Percentiles rank a stretch among this genome's conserved stretches.
phyloP scores from a whole-genome alignment of 1,139 yeast species.

The Protomyces arabidopsidicola region DNA sequence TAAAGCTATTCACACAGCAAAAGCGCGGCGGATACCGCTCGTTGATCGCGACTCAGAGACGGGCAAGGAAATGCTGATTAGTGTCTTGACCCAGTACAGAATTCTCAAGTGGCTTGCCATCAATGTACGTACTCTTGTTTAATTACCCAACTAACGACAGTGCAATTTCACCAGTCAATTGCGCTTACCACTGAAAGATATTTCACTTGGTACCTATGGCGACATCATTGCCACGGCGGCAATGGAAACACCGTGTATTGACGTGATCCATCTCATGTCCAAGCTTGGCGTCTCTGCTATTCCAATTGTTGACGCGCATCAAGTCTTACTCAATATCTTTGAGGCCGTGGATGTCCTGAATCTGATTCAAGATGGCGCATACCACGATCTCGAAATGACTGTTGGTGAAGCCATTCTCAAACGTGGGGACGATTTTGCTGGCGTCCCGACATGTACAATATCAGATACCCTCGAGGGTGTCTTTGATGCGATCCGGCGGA shows the following conservation, averaged over 20 bases:
- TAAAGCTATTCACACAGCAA: constrained; percentile 79
- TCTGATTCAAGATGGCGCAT: constrained; percentile 88
- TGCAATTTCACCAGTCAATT: constrained; percentile 91
- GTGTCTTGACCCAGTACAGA: constrained; percentile 93
- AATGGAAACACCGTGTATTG: constrained; percentile 90
- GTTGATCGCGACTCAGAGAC: constrained; percentile 93
- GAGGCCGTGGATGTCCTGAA: constrained; percentile 95
- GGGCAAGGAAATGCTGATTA: constrained; percentile 76
- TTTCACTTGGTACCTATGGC: constrained; percentile 53
- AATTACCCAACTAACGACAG: constrained; percentile 12
- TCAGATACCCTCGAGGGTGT: constrained; percentile 84
- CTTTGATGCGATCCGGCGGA: constrained; percentile 87
- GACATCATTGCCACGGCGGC: constrained; percentile 66
- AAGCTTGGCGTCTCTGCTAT: constrained; percentile 80
- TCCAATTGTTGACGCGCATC: constrained; percentile 79
- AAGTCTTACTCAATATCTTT: constrained; percentile 71
- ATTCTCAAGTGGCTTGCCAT: constrained; percentile 91
- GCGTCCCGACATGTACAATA: constrained; percentile 92
- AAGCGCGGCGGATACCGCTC: constrained; percentile 89
- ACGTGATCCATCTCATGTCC: constrained; percentile 79
- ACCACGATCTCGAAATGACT: constrained; percentile 80
- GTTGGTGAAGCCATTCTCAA: constrained; percentile 96
- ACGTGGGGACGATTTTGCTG: constrained; percentile 94
- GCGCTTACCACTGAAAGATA: constrained; percentile 65
- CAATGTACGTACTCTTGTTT: constrained; percentile 44